A percentile compares a stretch with the other conserved stretches of the same genome.
Conservation (phyloP, 2,329 filamentous ascomycete species). For the Juglanconis sp. region DNA sequence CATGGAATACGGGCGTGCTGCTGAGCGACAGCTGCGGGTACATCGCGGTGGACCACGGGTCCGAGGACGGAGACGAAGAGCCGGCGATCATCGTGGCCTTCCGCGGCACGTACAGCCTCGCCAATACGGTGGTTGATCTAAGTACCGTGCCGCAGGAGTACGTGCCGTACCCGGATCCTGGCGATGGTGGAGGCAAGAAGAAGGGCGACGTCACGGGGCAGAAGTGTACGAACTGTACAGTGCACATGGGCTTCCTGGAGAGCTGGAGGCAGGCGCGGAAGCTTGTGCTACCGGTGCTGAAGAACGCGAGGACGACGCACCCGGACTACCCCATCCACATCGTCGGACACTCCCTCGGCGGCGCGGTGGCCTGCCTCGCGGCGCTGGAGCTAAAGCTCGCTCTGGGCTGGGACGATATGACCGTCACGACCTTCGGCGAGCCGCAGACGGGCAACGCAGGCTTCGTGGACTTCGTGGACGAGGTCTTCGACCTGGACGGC, state of each 20-base stretch:
- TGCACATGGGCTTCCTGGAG: constrained; percentile 84
- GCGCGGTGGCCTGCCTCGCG: constrained; percentile 85
- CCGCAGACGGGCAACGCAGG: constrained; percentile 63
- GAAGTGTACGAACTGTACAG: constrained; percentile 81
- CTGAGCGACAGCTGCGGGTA: constrained; percentile 92
- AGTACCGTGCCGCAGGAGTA: constrained; percentile 89
- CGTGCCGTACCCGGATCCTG: constrained; percentile 72
- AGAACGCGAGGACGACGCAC: constrained; percentile 55
- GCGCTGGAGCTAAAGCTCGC: constrained; percentile 72
- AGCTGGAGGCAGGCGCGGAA: constrained; percentile 77
- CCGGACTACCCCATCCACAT: constrained; percentile 73
- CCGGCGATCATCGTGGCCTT: constrained; percentile 77
- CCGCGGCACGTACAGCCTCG: constrained; percentile 88
- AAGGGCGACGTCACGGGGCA: not conserved
- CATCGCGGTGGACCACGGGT: constrained; percentile 75
- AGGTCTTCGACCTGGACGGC: constrained; percentile 43
- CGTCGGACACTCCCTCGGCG: constrained; percentile 88
- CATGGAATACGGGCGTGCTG: constrained; percentile 87
- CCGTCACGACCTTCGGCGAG: constrained; percentile 90
- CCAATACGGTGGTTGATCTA: constrained; percentile 87
- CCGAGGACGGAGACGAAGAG: constrained; percentile 21
- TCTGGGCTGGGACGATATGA: constrained; percentile 69
- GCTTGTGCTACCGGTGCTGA: constrained; percentile 65
- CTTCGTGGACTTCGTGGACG: constrained; percentile 54
- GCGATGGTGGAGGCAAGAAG: constrained; percentile 30